Conservation (phyloP, 164 flowering plant species). For the Tinospora cordifolia region DNA sequence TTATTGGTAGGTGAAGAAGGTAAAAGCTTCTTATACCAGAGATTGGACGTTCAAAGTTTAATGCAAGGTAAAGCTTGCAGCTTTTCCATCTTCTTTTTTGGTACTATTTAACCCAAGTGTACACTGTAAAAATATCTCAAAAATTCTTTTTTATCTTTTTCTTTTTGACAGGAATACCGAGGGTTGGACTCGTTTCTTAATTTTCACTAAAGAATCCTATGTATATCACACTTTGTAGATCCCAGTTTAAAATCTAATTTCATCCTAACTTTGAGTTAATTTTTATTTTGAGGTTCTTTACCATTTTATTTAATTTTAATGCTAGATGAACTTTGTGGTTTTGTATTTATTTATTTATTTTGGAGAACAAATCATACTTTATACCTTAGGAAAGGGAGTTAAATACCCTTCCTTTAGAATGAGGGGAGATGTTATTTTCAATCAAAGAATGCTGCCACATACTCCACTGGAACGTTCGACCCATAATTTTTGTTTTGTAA, state of each 20-base stretch:
- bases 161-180: not conserved
- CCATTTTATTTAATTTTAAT: no score
- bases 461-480: not conserved
- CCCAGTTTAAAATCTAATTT: no score
- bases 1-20: slow-evolving; percentile 35
- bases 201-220: not conserved
- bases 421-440: no score
- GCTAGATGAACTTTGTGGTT: no score
- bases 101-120: not conserved
- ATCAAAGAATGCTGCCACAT: not conserved
- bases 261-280: no score
- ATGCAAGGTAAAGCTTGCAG: not conserved
- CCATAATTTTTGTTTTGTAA: no score
- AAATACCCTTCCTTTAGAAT: no score
- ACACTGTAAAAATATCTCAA: not conserved
- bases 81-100: not conserved
- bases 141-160: not conserved
- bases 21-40: not conserved
- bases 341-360: no score
- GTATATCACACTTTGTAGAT: not conserved
- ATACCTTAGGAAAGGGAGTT: no score
- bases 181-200: not conserved
- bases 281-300: no score
- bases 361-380: no score
- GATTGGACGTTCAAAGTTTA: not conserved